Conservation (phyloP, 2,329 filamentous ascomycete genomes). For the Endoconidiophora polonica region DNA sequence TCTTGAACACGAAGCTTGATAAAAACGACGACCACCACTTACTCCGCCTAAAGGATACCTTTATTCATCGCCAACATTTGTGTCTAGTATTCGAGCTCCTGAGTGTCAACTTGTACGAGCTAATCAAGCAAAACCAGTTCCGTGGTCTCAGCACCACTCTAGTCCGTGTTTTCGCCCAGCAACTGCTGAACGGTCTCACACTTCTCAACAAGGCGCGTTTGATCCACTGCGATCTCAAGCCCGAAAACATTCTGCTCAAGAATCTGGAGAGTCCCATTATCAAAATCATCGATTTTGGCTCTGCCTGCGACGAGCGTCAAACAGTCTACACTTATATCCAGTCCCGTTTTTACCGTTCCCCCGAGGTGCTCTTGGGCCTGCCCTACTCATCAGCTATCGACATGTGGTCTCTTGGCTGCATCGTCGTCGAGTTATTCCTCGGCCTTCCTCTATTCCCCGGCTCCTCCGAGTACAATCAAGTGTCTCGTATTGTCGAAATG, state of each 20-base stretch:
- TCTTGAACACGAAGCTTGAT: slow-evolving; percentile 96
- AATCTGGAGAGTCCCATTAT: slow-evolving; percentile 98
- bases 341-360: slow-evolving; percentile 92
- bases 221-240: slow-evolving; percentile 96
- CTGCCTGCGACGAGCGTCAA: slow-evolving; percentile 92
- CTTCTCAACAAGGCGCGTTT: slow-evolving; percentile 89
- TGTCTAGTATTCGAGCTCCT: slow-evolving; percentile 92
- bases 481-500: slow-evolving; percentile 96
- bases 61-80: slow-evolving; percentile 92
- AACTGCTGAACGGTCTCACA: slow-evolving; percentile 80
- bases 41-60: slow-evolving; percentile 86
- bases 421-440: slow-evolving; percentile 92
- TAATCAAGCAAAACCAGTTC: slow-evolving; percentile 99
- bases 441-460: slow-evolving; percentile 83
- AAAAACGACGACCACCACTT: slow-evolving; percentile 98
- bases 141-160: slow-evolving; percentile 90
- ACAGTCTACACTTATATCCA: slow-evolving; percentile 99
- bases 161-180: slow-evolving; percentile 92
- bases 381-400: slow-evolving; percentile 98
- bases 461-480: slow-evolving; percentile 97
- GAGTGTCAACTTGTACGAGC: slow-evolving; percentile 92
- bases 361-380: slow-evolving; percentile 84
- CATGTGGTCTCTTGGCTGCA: slow-evolving; percentile 98
- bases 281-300: slow-evolving; percentile 99
- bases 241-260: slow-evolving; percentile 93